A percentile compares a stretch with the other conserved stretches of the same genome.
These are phyloP conservation scores for Pseudocercospora fuligena DNA, from an alignment of 2,329 filamentous ascomycete species.

Conservation along the genomic window DNA sequence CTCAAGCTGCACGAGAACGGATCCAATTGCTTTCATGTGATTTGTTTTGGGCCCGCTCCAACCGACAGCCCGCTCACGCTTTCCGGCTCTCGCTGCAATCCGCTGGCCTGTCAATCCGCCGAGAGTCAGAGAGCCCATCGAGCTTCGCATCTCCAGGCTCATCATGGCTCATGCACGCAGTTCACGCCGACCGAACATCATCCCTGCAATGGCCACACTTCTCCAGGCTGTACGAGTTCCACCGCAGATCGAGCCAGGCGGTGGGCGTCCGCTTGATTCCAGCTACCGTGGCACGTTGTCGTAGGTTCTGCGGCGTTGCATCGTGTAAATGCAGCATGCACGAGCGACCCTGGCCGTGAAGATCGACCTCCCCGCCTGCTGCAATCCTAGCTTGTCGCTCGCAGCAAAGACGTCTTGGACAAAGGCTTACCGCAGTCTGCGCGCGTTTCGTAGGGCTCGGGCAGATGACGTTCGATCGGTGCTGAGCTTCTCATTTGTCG, in stretches of 20 bases:
- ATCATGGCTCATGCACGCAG: neutral
- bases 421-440: neutral
- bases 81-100: neutral
- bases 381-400: neutral
- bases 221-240: neutral
- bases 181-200: neutral
- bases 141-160: neutral
- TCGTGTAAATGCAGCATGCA: neutral
- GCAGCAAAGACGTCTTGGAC: neutral
- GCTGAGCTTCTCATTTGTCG: conserved; percentile 2
- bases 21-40: conserved; percentile 17
- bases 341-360: neutral
- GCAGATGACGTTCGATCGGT: conserved; percentile 3
- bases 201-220: neutral
- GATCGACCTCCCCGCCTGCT: conserved; percentile 2
- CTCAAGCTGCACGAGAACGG: conserved; percentile 19
- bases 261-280: conserved; percentile 1
- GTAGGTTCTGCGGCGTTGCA: conserved; percentile 16
- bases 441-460: neutral
- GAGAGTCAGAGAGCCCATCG: neutral
- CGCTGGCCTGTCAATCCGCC: conserved; percentile 13
- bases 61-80: conserved; percentile 4
- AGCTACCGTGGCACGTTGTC: conserved; percentile 22
- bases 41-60: neutral
- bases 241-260: neutral